A percentile compares a stretch with the other conserved stretches of the same genome.
Evolutionary conservation across 768 basidiomycete genomes (phyloP).

Genomic region (Hysterangium stoloniferum): DNA sequence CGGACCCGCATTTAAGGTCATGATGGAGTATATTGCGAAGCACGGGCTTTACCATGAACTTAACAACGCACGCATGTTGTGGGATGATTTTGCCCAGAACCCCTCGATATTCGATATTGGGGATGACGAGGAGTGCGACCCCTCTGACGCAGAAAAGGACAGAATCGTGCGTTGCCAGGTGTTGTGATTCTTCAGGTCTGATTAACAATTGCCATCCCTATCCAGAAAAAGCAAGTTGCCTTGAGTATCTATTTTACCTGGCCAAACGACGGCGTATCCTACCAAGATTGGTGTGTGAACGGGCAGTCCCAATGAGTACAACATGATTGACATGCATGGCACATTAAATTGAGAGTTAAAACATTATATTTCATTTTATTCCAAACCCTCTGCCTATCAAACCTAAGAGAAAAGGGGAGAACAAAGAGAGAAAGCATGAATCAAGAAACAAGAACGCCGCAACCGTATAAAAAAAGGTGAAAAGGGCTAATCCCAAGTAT

Average conservation of each 20-base stretch:
- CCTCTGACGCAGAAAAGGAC: neutral
- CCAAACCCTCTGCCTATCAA: constrained; percentile 7
- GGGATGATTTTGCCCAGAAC: neutral
- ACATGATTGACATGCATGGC: neutral
- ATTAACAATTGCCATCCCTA: neutral
- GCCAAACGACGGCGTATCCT: constrained; percentile 4
- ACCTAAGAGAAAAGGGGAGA: neutral
- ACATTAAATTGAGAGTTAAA: neutral
- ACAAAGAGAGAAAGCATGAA: constrained; percentile 2
- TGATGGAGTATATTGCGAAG: neutral
- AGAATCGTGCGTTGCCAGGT: neutral
- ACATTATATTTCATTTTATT: constrained; percentile 1
- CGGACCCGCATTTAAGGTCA: constrained; percentile 3
- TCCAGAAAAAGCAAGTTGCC: constrained; percentile 2
- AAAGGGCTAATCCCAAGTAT: neutral
- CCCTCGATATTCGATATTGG: constrained; percentile 1
- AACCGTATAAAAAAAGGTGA: constrained; percentile 8
- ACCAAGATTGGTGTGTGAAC: constrained; percentile 6
- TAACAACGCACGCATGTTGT: neutral
- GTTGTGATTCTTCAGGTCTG: neutral
- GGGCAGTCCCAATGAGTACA: neutral
- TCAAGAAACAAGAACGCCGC: constrained; percentile 6
- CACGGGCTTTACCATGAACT: constrained; percentile 2
- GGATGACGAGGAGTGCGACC: neutral
- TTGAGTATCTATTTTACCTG: neutral